Evolutionary conservation across 2,329 filamentous ascomycete genomes (phyloP).

Genomic region (Aspergillus fijiensis): DNA sequence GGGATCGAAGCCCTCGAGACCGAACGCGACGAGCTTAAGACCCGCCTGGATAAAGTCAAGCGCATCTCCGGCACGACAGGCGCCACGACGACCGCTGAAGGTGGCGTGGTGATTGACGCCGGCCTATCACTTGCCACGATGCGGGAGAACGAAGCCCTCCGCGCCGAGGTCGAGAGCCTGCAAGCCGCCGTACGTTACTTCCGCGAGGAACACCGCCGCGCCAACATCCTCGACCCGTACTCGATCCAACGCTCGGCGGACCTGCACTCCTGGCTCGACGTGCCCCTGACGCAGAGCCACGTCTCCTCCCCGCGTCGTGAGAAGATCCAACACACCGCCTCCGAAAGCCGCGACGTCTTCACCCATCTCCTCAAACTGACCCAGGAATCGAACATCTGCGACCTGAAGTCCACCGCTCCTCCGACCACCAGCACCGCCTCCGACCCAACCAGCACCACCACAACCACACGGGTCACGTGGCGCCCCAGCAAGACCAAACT

Average conservation of each 20-base stretch:
- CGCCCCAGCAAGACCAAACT: conserved; percentile 45
- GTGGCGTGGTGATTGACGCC: conserved; percentile 40
- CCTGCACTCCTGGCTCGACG: conserved; percentile 46
- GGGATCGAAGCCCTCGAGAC: conserved; percentile 39
- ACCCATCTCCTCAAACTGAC: conserved; percentile 44
- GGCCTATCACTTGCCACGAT: conserved; percentile 41
- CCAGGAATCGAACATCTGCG: conserved; percentile 41
- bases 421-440: conserved; percentile 8
- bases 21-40: conserved; percentile 43
- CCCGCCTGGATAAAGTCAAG: conserved; percentile 45
- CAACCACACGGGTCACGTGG: conserved; percentile 36
- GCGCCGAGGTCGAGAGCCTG: conserved; percentile 44
- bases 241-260: conserved; percentile 42
- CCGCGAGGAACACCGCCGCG: conserved; percentile 46
- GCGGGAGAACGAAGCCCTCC: conserved; percentile 45
- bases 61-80: conserved; percentile 41
- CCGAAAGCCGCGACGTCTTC: conserved; percentile 46
- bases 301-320: conserved; percentile 30
- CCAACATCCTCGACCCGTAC: conserved; percentile 42
- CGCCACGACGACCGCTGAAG: conserved; percentile 30
- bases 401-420: conserved; percentile 38
- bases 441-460: conserved; percentile 11
- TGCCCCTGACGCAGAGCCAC: conserved; percentile 34
- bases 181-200: conserved; percentile 49
- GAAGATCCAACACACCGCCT: conserved; percentile 35